Evolutionary conservation across 306 rosid genomes (phyloP).

Genomic region (Acacia crassicarpa): DNA sequence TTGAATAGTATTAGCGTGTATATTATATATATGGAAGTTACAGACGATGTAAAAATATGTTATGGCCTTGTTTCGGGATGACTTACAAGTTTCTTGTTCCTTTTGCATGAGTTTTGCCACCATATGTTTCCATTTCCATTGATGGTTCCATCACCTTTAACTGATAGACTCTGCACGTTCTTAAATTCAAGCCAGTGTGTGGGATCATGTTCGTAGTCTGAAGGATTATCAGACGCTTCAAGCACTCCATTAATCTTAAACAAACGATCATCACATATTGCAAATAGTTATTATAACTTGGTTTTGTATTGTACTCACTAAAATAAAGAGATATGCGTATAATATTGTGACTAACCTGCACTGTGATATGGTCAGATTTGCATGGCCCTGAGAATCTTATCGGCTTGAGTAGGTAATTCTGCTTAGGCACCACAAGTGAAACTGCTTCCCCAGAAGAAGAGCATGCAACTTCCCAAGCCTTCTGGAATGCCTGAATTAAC

Average conservation of each 20-base stretch:
- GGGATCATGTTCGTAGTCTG: constrained; percentile 45
- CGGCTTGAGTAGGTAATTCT: constrained; percentile 64
- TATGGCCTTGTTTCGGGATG: neutral
- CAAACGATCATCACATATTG: neutral
- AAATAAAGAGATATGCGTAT: too few species aligned
- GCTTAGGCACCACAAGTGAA: constrained; percentile 41
- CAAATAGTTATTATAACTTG: neutral
- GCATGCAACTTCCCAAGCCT: constrained; percentile 75
- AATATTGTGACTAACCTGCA: constrained; percentile 46
- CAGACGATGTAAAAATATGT: neutral
- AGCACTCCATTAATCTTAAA: constrained; percentile 59
- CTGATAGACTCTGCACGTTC: constrained; percentile 33
- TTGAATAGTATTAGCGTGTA: neutral
- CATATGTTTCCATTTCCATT: constrained; percentile 77
- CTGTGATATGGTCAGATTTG: constrained; percentile 42
- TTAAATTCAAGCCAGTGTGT: constrained; percentile 59
- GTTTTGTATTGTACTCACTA: neutral
- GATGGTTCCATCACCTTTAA: constrained; percentile 70
- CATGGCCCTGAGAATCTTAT: constrained; percentile 74
- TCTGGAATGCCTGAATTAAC: constrained; percentile 59
- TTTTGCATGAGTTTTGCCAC: constrained; percentile 85
- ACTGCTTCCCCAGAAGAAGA: constrained; percentile 26
- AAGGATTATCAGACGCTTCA: constrained; percentile 52
- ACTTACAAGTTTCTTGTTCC: constrained; percentile 46
- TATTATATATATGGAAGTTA: neutral